Evolutionary conservation across 164 flowering plant genomes (phyloP).

Genomic region (Chloranthus sessilifolius): DNA sequence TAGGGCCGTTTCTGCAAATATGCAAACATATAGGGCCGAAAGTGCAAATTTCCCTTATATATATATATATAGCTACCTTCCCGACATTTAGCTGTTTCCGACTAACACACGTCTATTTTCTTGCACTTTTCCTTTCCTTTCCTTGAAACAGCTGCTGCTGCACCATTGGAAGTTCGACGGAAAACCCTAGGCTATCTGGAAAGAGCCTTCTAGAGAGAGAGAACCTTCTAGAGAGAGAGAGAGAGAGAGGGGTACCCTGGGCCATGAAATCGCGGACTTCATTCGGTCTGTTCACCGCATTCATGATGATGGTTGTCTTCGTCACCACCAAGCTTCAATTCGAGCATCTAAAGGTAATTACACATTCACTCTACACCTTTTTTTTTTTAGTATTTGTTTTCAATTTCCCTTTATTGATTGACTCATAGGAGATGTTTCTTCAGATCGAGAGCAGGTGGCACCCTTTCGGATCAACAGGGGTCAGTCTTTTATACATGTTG

Average conservation of each 20-base stretch:
- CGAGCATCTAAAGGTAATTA: slow-evolving; percentile 21
- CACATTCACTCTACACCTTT: neutral
- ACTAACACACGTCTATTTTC: no score
- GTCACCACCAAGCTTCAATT: slow-evolving; percentile 18
- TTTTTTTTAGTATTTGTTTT: neutral
- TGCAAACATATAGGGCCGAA: no score
- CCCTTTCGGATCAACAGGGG: slow-evolving; percentile 14
- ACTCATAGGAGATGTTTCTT: neutral
- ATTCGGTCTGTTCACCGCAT: slow-evolving; percentile 11
- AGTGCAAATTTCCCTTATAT: no score
- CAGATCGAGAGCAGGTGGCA: slow-evolving; percentile 20
- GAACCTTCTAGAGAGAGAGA: no score
- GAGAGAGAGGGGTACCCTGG: neutral
- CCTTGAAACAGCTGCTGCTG: neutral
- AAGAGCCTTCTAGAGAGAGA: neutral
- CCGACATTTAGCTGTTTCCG: no score
- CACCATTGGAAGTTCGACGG: neutral
- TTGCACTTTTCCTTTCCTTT: no score
- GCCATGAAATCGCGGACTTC: slow-evolving; percentile 13
- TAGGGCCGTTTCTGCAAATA: no score
- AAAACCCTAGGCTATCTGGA: neutral
- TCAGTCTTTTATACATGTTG: no score
- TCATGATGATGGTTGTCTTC: slow-evolving; percentile 14
- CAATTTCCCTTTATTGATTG: neutral
- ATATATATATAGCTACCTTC: no score